These are phyloP conservation scores for Trichosporon asahii DNA, from an alignment of 1,284 basidiomycete species.

Conservation along the genomic window DNA sequence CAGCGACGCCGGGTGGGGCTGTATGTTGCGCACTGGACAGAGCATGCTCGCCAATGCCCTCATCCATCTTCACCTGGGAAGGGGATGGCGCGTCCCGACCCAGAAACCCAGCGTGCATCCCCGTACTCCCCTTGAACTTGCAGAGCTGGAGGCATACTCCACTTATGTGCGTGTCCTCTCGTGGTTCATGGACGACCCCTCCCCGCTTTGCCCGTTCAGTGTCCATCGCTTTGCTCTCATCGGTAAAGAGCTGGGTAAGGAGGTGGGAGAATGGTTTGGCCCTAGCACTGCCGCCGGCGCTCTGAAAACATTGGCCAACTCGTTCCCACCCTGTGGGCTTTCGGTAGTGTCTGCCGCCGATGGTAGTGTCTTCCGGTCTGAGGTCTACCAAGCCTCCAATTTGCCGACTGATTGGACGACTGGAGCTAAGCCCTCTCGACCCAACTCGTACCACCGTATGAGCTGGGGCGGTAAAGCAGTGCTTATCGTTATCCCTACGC, in stretches of 20 bases:
- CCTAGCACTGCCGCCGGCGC: slow-evolving; percentile 95
- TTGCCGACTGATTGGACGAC: background rate
- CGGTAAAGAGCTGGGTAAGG: slow-evolving; percentile 90
- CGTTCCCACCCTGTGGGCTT: slow-evolving; percentile 75
- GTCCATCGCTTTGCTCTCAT: slow-evolving; percentile 94
- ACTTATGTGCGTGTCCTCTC: slow-evolving; percentile 82
- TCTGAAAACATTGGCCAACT: slow-evolving; percentile 78
- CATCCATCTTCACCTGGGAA: slow-evolving; percentile 74
- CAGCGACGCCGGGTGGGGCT: slow-evolving; percentile 96
- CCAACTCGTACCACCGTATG: slow-evolving; percentile 17
- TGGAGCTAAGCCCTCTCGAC: slow-evolving; percentile 11
- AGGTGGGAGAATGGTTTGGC: slow-evolving; percentile 97
- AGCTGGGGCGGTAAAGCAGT: slow-evolving; percentile 81
- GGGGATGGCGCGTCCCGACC: slow-evolving; percentile 72
- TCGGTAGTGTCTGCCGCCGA: slow-evolving; percentile 81
- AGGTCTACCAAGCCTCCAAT: slow-evolving; percentile 79
- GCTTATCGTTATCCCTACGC: slow-evolving; percentile 77
- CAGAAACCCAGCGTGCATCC: slow-evolving; percentile 25
- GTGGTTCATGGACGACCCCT: slow-evolving; percentile 92
- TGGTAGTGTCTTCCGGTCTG: slow-evolving; percentile 76
- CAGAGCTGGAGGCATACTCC: slow-evolving; percentile 44
- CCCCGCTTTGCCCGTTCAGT: slow-evolving; percentile 83
- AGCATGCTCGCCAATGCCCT: slow-evolving; percentile 86
- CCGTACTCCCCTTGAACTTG: slow-evolving; percentile 24
- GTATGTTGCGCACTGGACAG: slow-evolving; percentile 94